Evolutionary conservation across 768 basidiomycete species (phyloP), one percentile per base, ranked within the genome.

Genomic region (Cystofilobasidium ferigula): DNA sequence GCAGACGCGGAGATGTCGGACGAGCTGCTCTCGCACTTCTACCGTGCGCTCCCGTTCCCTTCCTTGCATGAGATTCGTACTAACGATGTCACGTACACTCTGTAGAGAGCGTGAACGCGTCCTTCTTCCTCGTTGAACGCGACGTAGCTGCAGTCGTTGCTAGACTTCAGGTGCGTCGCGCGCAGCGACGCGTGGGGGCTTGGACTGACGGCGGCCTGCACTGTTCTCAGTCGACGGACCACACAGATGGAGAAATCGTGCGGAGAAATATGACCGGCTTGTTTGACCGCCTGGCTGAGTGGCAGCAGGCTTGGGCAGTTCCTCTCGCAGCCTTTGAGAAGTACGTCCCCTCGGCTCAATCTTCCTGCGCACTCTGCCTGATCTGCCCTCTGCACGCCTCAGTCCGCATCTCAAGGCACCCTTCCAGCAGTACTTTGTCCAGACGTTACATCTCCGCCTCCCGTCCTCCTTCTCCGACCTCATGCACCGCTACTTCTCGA

Each of bases 241-340:
- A n/a, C n/a, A n/a, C n/a, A n/a, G 38, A 40, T 40, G 38, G 8
- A 8, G 38, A 16, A 8, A 9, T 40, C 38, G 16, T 40, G 38
- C 38, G 38, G 9, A 40, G 8, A 8, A 72, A 81, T 28, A 78
- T 89, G 10, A 77, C 78, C 16, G 75, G 77, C 30, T 80, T 89
- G 26, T 77, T 89, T 0, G 78, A 79, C 60, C 79, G 84, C 40
- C 74, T 89, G 5, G 76, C 83, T 22, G 81, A 84, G 28, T 89
- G 88, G 88, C 86, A 84, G 72, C 79, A 80, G 61, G 81, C 82
- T n/a, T 90, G 88, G 88, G 79, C 79, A 3, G 62, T 54, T 13
- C 67, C 67, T 18, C 38, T 68, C 1, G 67, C 62, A 4, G 67
- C 67, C 13, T 68, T 68, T 26, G 62, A 68, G 40, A 30, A 67